Conservation (phyloP, 306 rosid genomes). For the Ziziphus jujuba region DNA sequence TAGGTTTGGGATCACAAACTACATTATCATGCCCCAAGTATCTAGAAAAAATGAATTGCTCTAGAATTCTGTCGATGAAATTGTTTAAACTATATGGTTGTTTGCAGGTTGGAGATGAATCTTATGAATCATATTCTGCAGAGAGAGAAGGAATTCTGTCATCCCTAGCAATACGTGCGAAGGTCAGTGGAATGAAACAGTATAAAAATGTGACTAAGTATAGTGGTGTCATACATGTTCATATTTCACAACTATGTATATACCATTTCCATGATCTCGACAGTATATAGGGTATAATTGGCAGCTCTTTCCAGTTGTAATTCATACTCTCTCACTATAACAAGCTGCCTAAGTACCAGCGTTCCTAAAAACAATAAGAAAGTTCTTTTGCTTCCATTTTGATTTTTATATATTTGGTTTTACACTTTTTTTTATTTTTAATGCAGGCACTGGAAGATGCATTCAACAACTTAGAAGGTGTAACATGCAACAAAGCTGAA, state of each 20-base stretch:
- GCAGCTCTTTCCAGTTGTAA: background rate
- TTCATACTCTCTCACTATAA: background rate
- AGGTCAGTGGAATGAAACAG: slow-evolving; percentile 50
- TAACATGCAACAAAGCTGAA: slow-evolving; percentile 86
- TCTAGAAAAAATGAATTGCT: background rate
- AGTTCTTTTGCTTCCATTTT: background rate
- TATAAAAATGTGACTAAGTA: background rate
- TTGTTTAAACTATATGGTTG: background rate
- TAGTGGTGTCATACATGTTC: too few relatives aligned
- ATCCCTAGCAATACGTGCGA: slow-evolving; percentile 88
- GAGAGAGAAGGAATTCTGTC: slow-evolving; percentile 79
- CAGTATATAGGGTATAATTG: too few relatives aligned
- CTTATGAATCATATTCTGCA: slow-evolving; percentile 59
- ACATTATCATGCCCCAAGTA: too few relatives aligned
- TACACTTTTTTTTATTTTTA: background rate
- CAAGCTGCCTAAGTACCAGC: background rate
- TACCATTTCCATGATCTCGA: too few relatives aligned
- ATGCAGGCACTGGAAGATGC: slow-evolving; percentile 71
- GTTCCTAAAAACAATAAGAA: background rate
- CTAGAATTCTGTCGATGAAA: background rate
- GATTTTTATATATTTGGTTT: background rate
- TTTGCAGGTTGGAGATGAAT: slow-evolving; percentile 88
- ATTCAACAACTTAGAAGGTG: slow-evolving; percentile 72
- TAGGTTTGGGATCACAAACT: too few relatives aligned
- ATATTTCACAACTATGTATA: too few relatives aligned